phyloP scores from a whole-genome alignment of 202 grass and related monocot genomes.

The Hordeum pubiflorum region DNA sequence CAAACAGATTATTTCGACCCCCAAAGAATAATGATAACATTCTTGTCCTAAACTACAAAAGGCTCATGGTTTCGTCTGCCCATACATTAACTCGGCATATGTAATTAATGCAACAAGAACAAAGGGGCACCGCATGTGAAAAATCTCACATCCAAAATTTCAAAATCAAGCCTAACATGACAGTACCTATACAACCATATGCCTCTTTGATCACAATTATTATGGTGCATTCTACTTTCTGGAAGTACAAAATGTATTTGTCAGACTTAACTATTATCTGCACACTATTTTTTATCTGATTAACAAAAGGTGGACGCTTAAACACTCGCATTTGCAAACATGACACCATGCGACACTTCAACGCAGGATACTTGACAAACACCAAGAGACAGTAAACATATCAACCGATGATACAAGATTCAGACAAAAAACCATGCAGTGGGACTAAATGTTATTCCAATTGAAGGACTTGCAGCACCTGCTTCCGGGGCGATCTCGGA shows the following conservation, averaged over 20 bases:
- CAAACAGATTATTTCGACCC: neutral
- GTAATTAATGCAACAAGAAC: neutral
- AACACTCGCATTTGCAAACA: neutral
- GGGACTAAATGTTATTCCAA: neutral
- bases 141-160: neutral
- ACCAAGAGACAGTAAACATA: neutral
- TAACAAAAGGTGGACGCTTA: neutral
- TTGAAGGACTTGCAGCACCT: constrained; percentile 38
- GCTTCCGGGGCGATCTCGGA: constrained; percentile 92
- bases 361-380: neutral
- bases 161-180: neutral
- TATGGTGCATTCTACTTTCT: neutral
- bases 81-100: neutral
- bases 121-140: neutral
- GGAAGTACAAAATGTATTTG: neutral
- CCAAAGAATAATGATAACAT: neutral
- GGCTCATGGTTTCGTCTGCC: neutral
- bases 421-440: neutral
- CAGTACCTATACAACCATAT: neutral
- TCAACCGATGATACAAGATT: neutral
- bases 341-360: neutral
- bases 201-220: neutral
- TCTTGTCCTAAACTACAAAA: neutral
- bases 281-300: neutral
- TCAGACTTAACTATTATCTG: neutral